Base-by-base conservation (phyloP, 1,139 yeast species). In the Debaryomycetaceae sp. region DNA sequence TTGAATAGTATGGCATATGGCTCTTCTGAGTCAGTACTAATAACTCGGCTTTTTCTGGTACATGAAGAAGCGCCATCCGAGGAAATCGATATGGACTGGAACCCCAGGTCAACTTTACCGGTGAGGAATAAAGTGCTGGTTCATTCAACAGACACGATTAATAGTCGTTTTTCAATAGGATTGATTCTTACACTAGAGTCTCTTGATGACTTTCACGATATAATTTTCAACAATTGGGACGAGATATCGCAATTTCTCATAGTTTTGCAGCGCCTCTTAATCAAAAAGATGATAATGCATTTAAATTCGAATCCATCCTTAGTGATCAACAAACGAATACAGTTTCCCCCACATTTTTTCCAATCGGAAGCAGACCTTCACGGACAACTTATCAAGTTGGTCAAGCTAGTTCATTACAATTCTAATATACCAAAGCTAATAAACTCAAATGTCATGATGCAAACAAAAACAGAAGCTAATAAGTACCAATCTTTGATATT, bases 211-310 rank as follows among this genome's bases (percentile, higher is more conserved):
- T 49, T 75, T 6, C 62, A 66, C 37, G 80, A 76, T 41, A 66
- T 72, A 5, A 56, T 79, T 5, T 65, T 76, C 35, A 70, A 70
- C 47, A 75, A 76, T 51, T 79, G 83, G 83, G 65, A 65, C 22
- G 80, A 73, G 44, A 64, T 78, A 13, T 62, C 76, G 7, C 73
- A 66, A 46, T 74, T 62, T 41, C 52, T 77, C 38, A 59, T 72
- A 2, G 48, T 64, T 3, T 56, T 76, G 17, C 82, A 78, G 52
- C 64, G 63, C 41, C 43, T 63, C 6, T 63, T 76, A 7, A 58
- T 63, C 24, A 63, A 69, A 42, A 75, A 72, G 48, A 56, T 78
- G 37, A 55, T 69, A 6, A 45, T 49, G 11, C 57, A 60, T 14
- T 60, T 64, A 44, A 52, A 56, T 41, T 36, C 39, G 6, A 41